Evolutionary conservation across 176 grass and related monocot genomes (phyloP).

Genomic region (Luzula sylvatica): DNA sequence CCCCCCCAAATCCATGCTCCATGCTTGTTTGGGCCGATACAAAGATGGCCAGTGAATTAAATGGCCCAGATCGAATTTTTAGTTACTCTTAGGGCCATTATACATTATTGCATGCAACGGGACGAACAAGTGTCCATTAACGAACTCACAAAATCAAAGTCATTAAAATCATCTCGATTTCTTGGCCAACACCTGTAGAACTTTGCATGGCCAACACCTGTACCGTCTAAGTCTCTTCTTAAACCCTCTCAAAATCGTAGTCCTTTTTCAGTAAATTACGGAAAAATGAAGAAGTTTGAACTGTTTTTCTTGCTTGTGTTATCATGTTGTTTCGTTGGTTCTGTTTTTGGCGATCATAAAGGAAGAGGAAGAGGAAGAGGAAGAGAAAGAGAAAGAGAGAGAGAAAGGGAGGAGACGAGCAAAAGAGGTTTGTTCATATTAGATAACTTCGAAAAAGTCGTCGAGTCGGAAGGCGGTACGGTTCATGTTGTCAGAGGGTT

Average conservation of each 20-base stretch:
- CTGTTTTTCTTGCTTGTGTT: constrained; percentile 20
- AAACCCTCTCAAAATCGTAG: neutral
- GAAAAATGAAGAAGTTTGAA: constrained; percentile 1
- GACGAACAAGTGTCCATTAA: too few species aligned
- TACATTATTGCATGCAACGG: too few species aligned
- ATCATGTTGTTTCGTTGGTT: constrained; percentile 7
- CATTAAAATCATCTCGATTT: too few species aligned
- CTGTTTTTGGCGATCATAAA: constrained; percentile 6
- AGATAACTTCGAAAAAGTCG: constrained; percentile 65
- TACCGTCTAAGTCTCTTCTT: too few species aligned
- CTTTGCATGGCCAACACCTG: too few species aligned
- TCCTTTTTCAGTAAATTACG: neutral
- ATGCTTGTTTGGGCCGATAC: too few species aligned
- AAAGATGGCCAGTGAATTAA: too few species aligned
- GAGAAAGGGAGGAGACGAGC: neutral
- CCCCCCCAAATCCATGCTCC: too few species aligned
- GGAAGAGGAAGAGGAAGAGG: constrained; percentile 14
- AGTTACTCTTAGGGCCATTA: neutral
- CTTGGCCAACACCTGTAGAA: too few species aligned
- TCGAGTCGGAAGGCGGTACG: constrained; percentile 58
- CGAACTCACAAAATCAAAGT: too few species aligned
- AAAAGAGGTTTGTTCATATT: constrained; percentile 47
- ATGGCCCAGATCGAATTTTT: neutral
- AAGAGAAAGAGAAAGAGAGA: constrained; percentile 22
- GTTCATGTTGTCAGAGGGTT: constrained; percentile 57